Conservation (phyloP, 1,139 yeast genomes). For the Yamadazyma diddensiae region DNA sequence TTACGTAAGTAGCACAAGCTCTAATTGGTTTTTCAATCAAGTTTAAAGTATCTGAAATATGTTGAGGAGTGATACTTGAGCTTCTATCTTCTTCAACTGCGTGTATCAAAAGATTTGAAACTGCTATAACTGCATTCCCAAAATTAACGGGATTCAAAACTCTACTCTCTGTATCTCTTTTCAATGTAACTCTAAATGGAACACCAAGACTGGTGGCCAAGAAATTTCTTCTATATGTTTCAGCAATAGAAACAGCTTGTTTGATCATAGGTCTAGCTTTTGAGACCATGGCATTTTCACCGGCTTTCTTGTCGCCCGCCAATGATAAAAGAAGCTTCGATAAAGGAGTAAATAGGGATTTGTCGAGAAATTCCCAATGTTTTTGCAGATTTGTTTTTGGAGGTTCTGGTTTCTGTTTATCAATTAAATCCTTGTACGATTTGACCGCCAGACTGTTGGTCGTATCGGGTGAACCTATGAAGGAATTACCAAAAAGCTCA, state of each 20-base stretch:
- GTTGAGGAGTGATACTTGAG: constrained; percentile 48
- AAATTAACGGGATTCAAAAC: constrained; percentile 55
- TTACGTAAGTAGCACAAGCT: constrained; percentile 37
- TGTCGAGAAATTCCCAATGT: constrained; percentile 7
- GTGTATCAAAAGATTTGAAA: constrained; percentile 55
- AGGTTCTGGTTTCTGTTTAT: constrained; percentile 2
- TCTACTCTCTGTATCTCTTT: constrained; percentile 58
- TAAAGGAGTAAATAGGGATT: constrained; percentile 7
- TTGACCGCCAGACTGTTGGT: constrained; percentile 4
- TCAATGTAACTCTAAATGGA: constrained; percentile 46
- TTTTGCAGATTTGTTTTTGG: constrained; percentile 6
- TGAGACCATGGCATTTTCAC: constrained; percentile 2
- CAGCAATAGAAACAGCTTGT: constrained; percentile 7
- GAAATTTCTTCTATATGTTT: constrained; percentile 17
- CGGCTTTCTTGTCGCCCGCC: constrained; percentile 2
- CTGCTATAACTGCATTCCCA: constrained; percentile 64
- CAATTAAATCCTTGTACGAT: constrained; percentile 13
- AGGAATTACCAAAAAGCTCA: constrained; percentile 35
- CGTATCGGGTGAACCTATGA: constrained; percentile 11
- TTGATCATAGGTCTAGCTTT: constrained; percentile 9
- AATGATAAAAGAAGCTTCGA: constrained; percentile 3
- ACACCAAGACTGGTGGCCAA: constrained; percentile 38
- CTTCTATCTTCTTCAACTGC: constrained; percentile 64
- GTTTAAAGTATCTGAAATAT: constrained; percentile 56
- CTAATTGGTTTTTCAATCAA: constrained; percentile 58